Evolutionary conservation across 352 stramenopile species (phyloP).

Genomic region (Pythium diclinum): DNA sequence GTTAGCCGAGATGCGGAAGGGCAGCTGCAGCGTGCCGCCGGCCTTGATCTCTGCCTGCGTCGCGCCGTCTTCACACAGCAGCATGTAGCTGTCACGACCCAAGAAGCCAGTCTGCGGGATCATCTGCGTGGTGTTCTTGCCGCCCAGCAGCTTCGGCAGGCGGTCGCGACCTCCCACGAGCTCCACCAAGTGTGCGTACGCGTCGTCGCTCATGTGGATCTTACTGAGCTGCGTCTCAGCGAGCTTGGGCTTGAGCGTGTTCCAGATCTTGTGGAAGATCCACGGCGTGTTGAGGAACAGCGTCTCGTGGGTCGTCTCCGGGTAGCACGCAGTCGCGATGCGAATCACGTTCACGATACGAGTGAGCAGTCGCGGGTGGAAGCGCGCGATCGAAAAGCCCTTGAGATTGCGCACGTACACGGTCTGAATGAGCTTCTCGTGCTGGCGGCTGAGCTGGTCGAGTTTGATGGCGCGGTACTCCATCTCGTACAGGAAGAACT

Average conservation of each 20-base stretch:
- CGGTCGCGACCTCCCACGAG: slow-evolving; percentile 47
- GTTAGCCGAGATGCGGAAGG: slow-evolving; percentile 66
- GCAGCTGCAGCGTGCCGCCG: slow-evolving; percentile 53
- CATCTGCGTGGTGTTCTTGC: slow-evolving; percentile 44
- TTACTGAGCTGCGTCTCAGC: slow-evolving; percentile 65
- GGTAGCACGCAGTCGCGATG: slow-evolving; percentile 63
- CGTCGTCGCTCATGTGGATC: slow-evolving; percentile 54
- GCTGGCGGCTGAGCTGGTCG: slow-evolving; percentile 58
- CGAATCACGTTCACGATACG: slow-evolving; percentile 39
- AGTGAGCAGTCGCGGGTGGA: slow-evolving; percentile 51
- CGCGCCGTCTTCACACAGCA: slow-evolving; percentile 69
- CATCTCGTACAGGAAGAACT: slow-evolving; percentile 73
- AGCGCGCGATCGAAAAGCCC: slow-evolving; percentile 59
- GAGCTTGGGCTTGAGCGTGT: slow-evolving; percentile 46
- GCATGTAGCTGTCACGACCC: slow-evolving; percentile 51
- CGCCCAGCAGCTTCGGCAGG: slow-evolving; percentile 54
- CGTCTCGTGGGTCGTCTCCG: slow-evolving; percentile 53
- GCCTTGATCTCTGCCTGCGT: slow-evolving; percentile 66
- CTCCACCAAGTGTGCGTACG: slow-evolving; percentile 42
- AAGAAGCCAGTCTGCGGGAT: slow-evolving; percentile 69
- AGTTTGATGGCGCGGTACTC: slow-evolving; percentile 64
- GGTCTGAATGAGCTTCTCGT: slow-evolving; percentile 54
- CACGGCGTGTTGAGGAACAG: slow-evolving; percentile 62
- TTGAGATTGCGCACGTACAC: slow-evolving; percentile 63
- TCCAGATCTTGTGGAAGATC: slow-evolving; percentile 78